Conservation (phyloP, 176 grass and related monocot species). For the Musa schizocarpa region DNA sequence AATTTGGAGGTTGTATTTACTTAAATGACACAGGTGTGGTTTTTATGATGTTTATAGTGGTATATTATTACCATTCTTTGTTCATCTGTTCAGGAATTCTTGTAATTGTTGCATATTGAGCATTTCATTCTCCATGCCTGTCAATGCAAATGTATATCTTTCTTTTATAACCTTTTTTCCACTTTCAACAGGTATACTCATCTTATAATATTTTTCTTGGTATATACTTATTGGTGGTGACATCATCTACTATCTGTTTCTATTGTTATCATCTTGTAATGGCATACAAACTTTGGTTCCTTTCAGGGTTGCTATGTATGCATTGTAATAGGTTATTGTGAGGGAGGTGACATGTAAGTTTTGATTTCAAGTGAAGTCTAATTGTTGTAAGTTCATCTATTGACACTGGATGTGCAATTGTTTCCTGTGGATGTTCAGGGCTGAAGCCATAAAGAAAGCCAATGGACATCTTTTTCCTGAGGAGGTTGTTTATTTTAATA, state of each 20-base stretch:
- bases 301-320: conserved; percentile 88
- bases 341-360: conserved; percentile 92
- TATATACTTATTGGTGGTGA: neutral
- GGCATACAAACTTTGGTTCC: conserved; percentile 7
- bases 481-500: conserved; percentile 47
- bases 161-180: neutral
- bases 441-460: conserved; percentile 76
- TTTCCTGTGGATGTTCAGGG: conserved; percentile 33
- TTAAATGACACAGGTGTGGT: neutral
- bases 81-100: neutral
- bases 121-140: neutral
- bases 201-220: neutral
- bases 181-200: neutral
- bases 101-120: too few relatives aligned
- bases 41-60: neutral
- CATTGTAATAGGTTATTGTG: conserved; percentile 85
- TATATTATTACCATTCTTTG: neutral
- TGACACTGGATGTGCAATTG: conserved; percentile 5
- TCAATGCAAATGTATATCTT: neutral
- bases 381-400: conserved; percentile 1
- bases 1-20: neutral
- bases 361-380: conserved; percentile 13
- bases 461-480: conserved; percentile 65
- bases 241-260: neutral
- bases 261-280: neutral